phyloP scores from a whole-genome alignment of 768 basidiomycete genomes.

The Hemileccinum impolitum region DNA sequence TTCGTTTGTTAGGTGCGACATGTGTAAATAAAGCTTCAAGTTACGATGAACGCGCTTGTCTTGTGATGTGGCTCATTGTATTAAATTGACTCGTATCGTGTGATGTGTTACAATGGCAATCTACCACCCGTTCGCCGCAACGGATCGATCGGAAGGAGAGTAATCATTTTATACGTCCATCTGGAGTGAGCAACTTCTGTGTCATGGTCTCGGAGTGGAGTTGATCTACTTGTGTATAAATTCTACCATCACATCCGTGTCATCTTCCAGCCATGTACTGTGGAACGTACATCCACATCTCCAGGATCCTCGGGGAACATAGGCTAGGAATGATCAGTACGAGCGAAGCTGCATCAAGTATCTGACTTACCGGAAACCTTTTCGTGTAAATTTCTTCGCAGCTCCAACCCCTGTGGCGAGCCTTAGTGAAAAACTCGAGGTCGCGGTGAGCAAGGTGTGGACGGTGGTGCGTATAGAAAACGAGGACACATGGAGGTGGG shows the following conservation, averaged over 20 bases:
- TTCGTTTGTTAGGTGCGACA: background rate
- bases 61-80: background rate
- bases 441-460: constrained; percentile 82
- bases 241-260: constrained; percentile 16
- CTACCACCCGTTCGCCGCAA: no score
- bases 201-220: no score
- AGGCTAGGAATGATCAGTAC: constrained; percentile 41
- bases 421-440: constrained; percentile 75
- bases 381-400: constrained; percentile 67
- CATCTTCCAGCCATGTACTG: constrained; percentile 83
- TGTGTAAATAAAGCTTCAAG: background rate
- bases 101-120: no score
- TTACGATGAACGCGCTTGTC: background rate
- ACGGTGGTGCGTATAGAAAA: constrained; percentile 88
- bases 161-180: no score
- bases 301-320: constrained; percentile 92
- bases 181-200: no score
- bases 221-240: background rate
- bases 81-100: background rate
- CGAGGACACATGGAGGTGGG: constrained; percentile 50
- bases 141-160: no score
- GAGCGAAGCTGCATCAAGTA: background rate
- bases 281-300: constrained; percentile 69
- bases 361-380: constrained; percentile 54
- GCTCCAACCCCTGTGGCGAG: constrained; percentile 60